Percentiles rank a stretch among this genome's conserved stretches.
These are phyloP conservation scores for Geotrichum bryndzae DNA, from an alignment of 1,139 yeast species.

Conservation along the genomic window DNA sequence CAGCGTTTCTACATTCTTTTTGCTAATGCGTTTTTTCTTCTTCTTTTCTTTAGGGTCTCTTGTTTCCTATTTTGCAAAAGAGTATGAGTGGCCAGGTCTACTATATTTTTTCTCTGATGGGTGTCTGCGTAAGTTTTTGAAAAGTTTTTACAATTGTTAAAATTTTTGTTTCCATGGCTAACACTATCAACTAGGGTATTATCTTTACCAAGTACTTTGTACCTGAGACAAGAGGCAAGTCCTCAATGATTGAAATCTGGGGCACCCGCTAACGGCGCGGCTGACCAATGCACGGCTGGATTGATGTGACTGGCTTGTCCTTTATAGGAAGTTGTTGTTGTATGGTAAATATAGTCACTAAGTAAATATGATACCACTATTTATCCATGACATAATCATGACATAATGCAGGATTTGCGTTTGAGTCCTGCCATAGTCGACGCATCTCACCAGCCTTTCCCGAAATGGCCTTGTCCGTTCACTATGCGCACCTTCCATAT, in stretches of 20 bases:
- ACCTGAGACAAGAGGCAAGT: conserved; percentile 13
- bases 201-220: conserved; percentile 2
- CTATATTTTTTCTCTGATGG: conserved; percentile 53
- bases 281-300: neutral
- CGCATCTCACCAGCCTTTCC: neutral
- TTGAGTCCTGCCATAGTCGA: neutral
- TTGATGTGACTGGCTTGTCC: neutral
- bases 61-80: conserved; percentile 67
- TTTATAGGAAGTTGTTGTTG: neutral
- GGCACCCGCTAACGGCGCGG: neutral
- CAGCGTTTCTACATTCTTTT: neutral
- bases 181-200: conserved; percentile 4
- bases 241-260: conserved; percentile 15
- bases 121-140: conserved; percentile 9
- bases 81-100: conserved; percentile 73
- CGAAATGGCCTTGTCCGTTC: neutral
- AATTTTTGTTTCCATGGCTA: neutral
- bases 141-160: neutral
- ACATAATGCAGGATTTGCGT: neutral
- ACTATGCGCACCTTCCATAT: neutral
- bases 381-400: neutral
- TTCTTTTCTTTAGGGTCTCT: conserved; percentile 43
- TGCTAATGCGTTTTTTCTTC: neutral
- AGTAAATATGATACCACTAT: neutral
- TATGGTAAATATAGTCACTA: neutral